These are phyloP conservation scores for Aspergillus campestris DNA, from an alignment of 495 filamentous ascomycete species.

Conservation along the genomic window DNA sequence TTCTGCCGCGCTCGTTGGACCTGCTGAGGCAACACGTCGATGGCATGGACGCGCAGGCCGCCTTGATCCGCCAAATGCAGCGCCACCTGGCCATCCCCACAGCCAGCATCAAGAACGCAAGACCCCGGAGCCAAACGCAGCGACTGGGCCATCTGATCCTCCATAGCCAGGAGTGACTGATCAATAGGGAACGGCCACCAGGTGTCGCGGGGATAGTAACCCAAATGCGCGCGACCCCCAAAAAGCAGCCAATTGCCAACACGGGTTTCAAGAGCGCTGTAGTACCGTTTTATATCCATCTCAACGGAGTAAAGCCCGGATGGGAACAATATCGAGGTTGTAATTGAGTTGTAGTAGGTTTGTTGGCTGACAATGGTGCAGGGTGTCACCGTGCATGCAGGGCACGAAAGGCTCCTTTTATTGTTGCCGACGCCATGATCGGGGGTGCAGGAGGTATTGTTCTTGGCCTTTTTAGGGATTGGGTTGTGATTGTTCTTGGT, in stretches of 20 bases:
- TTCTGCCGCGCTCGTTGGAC: slow-evolving; percentile 34
- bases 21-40: slow-evolving; percentile 47
- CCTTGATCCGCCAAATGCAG: slow-evolving; percentile 31
- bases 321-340: no score
- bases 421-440: no score
- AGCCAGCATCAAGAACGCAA: slow-evolving; percentile 44
- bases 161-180: slow-evolving; percentile 35
- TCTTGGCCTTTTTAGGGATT: no score
- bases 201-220: slow-evolving; percentile 31
- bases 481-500: no score
- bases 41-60: slow-evolving; percentile 30
- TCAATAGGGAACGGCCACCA: slow-evolving; percentile 41
- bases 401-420: no score
- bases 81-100: slow-evolving; percentile 43
- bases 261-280: slow-evolving; percentile 35
- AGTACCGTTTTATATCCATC: slow-evolving; percentile 23
- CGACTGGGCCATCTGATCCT: slow-evolving; percentile 35
- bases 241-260: slow-evolving; percentile 40
- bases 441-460: no score
- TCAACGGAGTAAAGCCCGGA: neutral
- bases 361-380: no score
- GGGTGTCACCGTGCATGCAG: no score
- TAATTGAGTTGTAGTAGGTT: no score
- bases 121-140: slow-evolving; percentile 27
- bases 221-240: slow-evolving; percentile 41